A percentile compares a stretch with the other conserved stretches of the same genome.
Evolutionary conservation across 352 stramenopile species (phyloP).

Genomic region (Phytophthora pluvialis): DNA sequence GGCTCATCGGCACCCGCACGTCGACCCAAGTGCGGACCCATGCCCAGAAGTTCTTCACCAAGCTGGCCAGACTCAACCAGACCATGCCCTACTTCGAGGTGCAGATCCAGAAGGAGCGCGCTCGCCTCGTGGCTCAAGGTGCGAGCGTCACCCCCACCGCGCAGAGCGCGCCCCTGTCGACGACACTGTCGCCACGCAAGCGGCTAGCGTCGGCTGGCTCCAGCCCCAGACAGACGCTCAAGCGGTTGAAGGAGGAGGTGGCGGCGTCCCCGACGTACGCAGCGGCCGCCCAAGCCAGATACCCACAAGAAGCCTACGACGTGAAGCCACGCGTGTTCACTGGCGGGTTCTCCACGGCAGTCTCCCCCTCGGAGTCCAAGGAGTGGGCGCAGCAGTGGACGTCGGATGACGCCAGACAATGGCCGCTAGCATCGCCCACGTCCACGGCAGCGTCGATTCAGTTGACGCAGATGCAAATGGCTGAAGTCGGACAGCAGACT

Average conservation of each 20-base stretch:
- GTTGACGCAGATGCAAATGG: conserved; percentile 26
- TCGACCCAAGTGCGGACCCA: conserved; percentile 88
- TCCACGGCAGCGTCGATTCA: conserved; percentile 25
- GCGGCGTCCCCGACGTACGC: conserved; percentile 12
- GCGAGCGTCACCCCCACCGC: conserved; percentile 56
- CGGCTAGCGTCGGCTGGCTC: conserved; percentile 32
- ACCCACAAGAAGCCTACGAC: conserved; percentile 4
- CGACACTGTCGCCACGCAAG: conserved; percentile 57
- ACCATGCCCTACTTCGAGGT: conserved; percentile 77
- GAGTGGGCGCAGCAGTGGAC: conserved; percentile 30
- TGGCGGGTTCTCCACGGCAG: conserved; percentile 1
- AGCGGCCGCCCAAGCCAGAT: conserved; percentile 3
- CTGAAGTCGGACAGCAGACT: conserved; percentile 5
- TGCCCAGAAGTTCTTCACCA: conserved; percentile 91
- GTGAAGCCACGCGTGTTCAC: conserved; percentile 16
- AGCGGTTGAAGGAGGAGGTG: conserved; percentile 26
- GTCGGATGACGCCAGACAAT: conserved; percentile 30
- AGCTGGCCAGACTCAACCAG: conserved; percentile 77
- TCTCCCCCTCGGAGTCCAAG: conserved; percentile 14
- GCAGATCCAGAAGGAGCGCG: conserved; percentile 77
- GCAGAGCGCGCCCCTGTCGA: conserved; percentile 41
- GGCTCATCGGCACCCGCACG: conserved; percentile 82
- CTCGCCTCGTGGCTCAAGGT: conserved; percentile 60
- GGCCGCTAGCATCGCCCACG: conserved; percentile 29
- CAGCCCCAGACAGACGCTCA: conserved; percentile 27